Conservation (phyloP, 148 eudicot species). For the Vaccinium corymbosum region DNA sequence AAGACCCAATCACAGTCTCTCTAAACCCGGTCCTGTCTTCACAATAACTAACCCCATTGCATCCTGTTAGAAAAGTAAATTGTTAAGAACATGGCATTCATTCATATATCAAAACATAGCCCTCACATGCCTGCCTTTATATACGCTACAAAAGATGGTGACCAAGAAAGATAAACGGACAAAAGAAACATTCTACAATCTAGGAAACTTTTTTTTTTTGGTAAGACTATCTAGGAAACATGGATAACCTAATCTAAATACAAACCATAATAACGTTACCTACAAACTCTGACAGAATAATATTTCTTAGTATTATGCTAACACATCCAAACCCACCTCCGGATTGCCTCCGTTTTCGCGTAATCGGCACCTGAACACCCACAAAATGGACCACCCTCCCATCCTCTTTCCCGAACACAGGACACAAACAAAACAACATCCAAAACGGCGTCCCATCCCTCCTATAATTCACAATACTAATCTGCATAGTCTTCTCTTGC, state of each 20-base stretch:
- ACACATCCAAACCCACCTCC: slow-evolving; percentile 28
- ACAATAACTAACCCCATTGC: slow-evolving; percentile 33
- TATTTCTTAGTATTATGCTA: background rate
- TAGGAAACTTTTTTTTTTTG: background rate
- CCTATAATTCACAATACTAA: slow-evolving; percentile 71
- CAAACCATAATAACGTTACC: background rate
- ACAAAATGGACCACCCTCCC: slow-evolving; percentile 74
- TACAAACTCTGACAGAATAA: background rate
- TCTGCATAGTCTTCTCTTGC: slow-evolving; percentile 56
- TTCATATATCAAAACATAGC: background rate
- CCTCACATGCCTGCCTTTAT: background rate
- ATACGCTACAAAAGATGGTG: background rate
- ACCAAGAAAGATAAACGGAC: background rate
- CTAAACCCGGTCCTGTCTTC: slow-evolving; percentile 33
- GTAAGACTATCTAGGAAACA: background rate
- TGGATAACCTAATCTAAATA: background rate
- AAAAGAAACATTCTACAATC: background rate
- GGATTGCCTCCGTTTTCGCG: slow-evolving; percentile 34
- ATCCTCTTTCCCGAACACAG: slow-evolving; percentile 70
- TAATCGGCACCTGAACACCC: slow-evolving; percentile 80
- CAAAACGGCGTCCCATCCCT: slow-evolving; percentile 88
- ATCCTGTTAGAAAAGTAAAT: background rate
- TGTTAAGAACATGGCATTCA: background rate
- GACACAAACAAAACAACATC: slow-evolving; percentile 85
- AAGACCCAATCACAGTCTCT: slow-evolving; percentile 43